Evolutionary conservation across 331 rosid species (phyloP).

Genomic region (Malus hybrid): DNA sequence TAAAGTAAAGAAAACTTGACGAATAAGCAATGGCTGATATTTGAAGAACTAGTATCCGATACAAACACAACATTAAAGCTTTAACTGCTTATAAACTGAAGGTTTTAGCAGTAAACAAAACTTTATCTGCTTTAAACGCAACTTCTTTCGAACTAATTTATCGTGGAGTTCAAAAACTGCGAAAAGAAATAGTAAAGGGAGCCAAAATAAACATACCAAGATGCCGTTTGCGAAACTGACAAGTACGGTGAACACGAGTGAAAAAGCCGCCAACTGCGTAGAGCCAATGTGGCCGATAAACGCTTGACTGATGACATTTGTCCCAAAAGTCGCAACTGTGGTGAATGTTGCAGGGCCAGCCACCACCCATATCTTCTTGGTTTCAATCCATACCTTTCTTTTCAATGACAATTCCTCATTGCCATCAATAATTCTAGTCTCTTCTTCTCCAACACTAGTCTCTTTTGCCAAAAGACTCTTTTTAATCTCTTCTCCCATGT

Average conservation of each 20-base stretch:
- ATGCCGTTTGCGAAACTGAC: constrained; percentile 45
- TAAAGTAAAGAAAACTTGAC: neutral
- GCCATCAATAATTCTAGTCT: neutral
- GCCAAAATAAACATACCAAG: constrained; percentile 24
- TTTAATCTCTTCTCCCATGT: neutral
- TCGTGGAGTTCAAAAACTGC: neutral
- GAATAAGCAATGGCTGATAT: neutral
- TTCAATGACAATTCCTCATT: neutral
- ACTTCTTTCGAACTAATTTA: neutral
- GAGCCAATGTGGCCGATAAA: constrained; percentile 52
- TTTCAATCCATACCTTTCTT: constrained; percentile 16
- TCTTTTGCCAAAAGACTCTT: neutral
- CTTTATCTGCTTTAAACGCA: neutral
- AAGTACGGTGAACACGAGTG: constrained; percentile 1
- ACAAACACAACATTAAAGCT: neutral
- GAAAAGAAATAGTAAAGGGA: neutral
- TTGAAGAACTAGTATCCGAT: neutral
- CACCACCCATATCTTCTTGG: constrained; percentile 48
- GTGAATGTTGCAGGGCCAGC: constrained; percentile 55
- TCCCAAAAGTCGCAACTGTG: constrained; percentile 45
- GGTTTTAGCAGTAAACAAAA: neutral
- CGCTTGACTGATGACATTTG: constrained; percentile 31
- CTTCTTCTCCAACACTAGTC: neutral
- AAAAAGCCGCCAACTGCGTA: constrained; percentile 34
- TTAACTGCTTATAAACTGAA: neutral